Evolutionary conservation across 345 rosid genomes (phyloP).

Genomic region (Citrus maxima): DNA sequence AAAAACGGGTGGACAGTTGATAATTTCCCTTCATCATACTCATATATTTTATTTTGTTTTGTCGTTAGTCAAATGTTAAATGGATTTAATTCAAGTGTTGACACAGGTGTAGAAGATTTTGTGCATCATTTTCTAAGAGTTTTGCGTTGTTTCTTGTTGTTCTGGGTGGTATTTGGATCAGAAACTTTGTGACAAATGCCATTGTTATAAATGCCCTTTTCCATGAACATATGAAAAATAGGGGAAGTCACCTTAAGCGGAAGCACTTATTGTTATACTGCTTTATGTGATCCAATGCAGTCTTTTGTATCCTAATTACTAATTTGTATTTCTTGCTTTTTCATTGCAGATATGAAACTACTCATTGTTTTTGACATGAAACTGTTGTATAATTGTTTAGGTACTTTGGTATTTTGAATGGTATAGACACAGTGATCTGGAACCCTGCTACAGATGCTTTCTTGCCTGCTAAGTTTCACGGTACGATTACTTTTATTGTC

Average conservation of each 20-base stretch:
- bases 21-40: no score
- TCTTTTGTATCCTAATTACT: neutral
- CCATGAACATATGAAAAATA: neutral
- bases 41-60: neutral
- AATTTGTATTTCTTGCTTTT: neutral
- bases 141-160: neutral
- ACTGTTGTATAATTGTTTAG: constrained; percentile 21
- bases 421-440: constrained; percentile 52
- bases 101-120: neutral
- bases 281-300: neutral
- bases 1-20: no score
- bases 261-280: neutral
- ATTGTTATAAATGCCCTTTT: neutral
- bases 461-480: constrained; percentile 47
- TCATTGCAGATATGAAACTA: constrained; percentile 1
- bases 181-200: neutral
- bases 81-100: neutral
- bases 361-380: neutral
- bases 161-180: neutral
- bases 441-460: constrained; percentile 48
- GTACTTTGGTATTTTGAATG: constrained; percentile 54
- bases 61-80: neutral
- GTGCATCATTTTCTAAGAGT: neutral
- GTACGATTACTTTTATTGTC: constrained; percentile 19
- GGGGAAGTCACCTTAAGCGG: neutral